Base-by-base conservation (phyloP, 306 rosid genomes). In the Quercus parvula region DNA sequence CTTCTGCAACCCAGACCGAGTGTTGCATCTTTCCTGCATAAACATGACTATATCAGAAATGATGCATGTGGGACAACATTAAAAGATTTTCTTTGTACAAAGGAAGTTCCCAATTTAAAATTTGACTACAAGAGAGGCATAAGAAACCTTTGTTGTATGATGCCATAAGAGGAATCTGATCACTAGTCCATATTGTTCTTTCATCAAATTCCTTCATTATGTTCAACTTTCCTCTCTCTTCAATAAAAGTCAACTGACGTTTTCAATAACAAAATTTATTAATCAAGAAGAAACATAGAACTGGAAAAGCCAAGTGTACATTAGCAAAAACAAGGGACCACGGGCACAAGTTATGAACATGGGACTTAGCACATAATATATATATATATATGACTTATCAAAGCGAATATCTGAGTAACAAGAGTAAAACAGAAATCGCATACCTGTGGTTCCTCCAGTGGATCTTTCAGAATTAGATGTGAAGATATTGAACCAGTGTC, bases 181-280 rank as follows among this genome's bases (percentile, higher is more conserved):
- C 97, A 86, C 97, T 92, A 64, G 99, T 90, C 99, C 99, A 94
- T 71, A 94, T 94, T 86, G 99, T 94, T 88, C 90, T 86, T 88
- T 94, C 99, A 54, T 94, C 97, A 75, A 88, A 91, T 84, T 91
- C 97, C 90, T 92, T 94, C 99, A 92, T 92, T 68, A 91, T 72
- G 88, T 84, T 91, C 76, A 82, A 81, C 70, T 94, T 92, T 76
- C 97, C 97, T 84, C 97, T 89, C 79, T 94, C 99, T 89, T 94
- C 95, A 71, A 91, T 84, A 84, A 85, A 91, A 81, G 88, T 85
- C 79, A 82, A 81, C 99, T 94, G 84, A 76, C 76, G 81, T 57
- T 75, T 61, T 63, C 20, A 71, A 73, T 15, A 77, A 57, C 13
- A 64, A 62, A 33, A 25, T 14, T 69, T 25, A 44, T 52, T 17